Base-by-base conservation (phyloP, 1,139 yeast genomes). In the Geotrichum citri-aurantii region DNA sequence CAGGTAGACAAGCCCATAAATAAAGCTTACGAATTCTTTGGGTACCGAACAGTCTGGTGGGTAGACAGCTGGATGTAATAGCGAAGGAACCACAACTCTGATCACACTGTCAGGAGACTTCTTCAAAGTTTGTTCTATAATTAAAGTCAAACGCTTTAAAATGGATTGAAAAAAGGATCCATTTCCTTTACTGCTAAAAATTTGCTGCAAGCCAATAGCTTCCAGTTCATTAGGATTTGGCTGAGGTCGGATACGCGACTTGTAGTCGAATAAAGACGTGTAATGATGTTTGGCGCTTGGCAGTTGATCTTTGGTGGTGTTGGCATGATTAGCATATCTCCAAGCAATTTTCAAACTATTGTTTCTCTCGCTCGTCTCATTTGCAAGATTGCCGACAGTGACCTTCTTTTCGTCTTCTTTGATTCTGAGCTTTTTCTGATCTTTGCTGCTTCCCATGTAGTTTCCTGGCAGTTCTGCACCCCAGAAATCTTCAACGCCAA, bases 1-100 rank as follows among this genome's bases (percentile, higher is more conserved):
- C 5, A 91, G 66, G 0, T 82, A 72, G 59, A 86, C 79, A 52
- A 93, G 70, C 1, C 83, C 75, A 67, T 84, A 88, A 17, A 88
- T 64, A 61, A 93, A 83, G 2, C 86, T 84, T 3, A 88, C 68
- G 0, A 86, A 76, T 56, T 79, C 79, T 0, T 75, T 66, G 0
- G 86, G 78, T 14, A 75, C 69, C 4, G 83, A 76, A 55, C 78
- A 71, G n/a, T 68, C 68, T 1, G 89, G 86, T 1, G 83, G 77
- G 69, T 89, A 92, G 52, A 84, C 70, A 21, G 88, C 83, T 0
- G 99, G 99, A 65, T 88, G 88, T 57, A 93, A 76, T 40, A 93
- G 76, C 11, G 84, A 80, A 0, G 99, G 98, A 2, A 91, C 71
- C 0, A 87, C 80, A 1, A 93, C 71, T 62, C 98, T 76, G 4